Conservation (phyloP, 768 basidiomycete genomes). For the Suillus luteus region DNA sequence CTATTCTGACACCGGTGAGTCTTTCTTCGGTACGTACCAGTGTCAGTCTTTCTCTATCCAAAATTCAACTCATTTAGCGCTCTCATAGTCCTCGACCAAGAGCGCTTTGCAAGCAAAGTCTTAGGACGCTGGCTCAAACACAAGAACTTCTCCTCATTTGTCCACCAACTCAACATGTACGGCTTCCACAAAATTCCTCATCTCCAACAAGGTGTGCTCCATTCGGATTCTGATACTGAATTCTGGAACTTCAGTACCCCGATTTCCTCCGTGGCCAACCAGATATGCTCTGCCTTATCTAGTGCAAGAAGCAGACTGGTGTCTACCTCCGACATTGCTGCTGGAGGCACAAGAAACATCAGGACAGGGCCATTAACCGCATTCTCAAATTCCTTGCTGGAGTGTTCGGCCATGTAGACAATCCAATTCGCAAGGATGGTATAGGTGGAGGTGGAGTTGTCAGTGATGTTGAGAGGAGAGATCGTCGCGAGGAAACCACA, state of each 20-base stretch:
- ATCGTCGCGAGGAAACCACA: constrained; percentile 48
- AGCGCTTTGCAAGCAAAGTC: constrained; percentile 86
- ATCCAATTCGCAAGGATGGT: constrained; percentile 38
- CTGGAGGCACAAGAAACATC: constrained; percentile 81
- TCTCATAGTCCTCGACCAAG: constrained; percentile 80
- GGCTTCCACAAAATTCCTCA: constrained; percentile 97
- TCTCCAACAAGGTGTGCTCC: constrained; percentile 91
- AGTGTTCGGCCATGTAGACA: constrained; percentile 70
- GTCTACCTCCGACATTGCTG: constrained; percentile 32
- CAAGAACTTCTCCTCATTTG: constrained; percentile 93
- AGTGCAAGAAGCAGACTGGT: constrained; percentile 69
- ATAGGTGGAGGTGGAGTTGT: constrained; percentile 40
- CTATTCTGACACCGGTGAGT: constrained; percentile 76
- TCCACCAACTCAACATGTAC: constrained; percentile 95
- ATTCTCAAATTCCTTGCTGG: constrained; percentile 95
- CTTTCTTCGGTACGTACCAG: constrained; percentile 74
- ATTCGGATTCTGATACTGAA: constrained; percentile 78
- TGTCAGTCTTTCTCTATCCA: constrained; percentile 10
- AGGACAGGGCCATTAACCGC: constrained; percentile 94
- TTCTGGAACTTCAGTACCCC: constrained; percentile 90
- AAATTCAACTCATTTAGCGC: neutral
- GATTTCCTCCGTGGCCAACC: constrained; percentile 90
- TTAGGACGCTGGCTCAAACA: constrained; percentile 98
- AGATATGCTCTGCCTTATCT: constrained; percentile 83
- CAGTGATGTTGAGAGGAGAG: constrained; percentile 1